phyloP scores from a whole-genome alignment of 2,329 filamentous ascomycete genomes.

The Sarocladiaceae sp. region DNA sequence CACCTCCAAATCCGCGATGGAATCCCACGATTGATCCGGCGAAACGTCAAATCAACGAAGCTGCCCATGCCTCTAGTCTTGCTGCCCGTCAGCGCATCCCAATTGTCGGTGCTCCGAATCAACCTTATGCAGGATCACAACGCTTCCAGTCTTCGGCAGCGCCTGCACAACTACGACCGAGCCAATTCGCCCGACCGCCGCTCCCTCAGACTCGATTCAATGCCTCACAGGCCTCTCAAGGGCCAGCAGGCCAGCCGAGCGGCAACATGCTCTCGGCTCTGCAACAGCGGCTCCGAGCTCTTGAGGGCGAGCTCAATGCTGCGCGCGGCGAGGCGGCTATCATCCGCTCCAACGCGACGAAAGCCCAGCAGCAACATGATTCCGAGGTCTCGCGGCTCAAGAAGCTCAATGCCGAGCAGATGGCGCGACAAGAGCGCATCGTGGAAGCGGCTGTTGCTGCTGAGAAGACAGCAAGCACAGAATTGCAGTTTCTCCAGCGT shows the following conservation, averaged over 20 bases:
- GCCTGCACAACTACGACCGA: conserved; percentile 24
- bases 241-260: conserved; percentile 20
- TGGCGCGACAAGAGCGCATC: conserved; percentile 59
- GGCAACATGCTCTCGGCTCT: conserved; percentile 37
- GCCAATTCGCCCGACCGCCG: conserved; percentile 35
- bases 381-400: conserved; percentile 57
- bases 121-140: conserved; percentile 24
- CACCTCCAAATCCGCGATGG: conserved; percentile 33
- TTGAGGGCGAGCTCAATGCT: conserved; percentile 53
- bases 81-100: conserved; percentile 15
- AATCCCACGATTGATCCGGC: conserved; percentile 27
- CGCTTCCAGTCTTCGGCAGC: conserved; percentile 18
- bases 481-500: conserved; percentile 68
- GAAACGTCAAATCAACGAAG: conserved; percentile 14
- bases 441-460: conserved; percentile 63
- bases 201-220: conserved; percentile 17
- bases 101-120: conserved; percentile 15
- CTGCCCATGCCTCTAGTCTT: conserved; percentile 6
- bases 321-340: conserved; percentile 72
- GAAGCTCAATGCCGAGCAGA: conserved; percentile 59
- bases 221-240: conserved; percentile 17
- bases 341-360: conserved; percentile 66
- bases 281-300: conserved; percentile 47
- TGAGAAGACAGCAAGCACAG: conserved; percentile 61
- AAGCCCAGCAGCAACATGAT: conserved; percentile 57